Conservation (phyloP, 2,329 filamentous ascomycete genomes). For the Colletotrichum lini region DNA sequence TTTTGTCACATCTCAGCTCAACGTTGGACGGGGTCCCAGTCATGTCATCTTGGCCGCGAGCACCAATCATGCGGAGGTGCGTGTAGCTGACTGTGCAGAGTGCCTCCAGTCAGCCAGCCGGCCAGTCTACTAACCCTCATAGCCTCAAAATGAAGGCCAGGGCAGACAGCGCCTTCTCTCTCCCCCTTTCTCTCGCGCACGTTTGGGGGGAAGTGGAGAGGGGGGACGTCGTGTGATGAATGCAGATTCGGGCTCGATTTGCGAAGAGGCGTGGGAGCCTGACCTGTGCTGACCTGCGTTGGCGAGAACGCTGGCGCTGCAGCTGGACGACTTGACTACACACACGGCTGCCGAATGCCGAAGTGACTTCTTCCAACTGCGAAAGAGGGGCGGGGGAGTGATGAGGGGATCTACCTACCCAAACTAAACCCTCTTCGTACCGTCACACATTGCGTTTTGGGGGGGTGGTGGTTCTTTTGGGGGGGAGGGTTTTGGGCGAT, state of each 20-base stretch:
- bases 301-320: neutral
- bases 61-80: conserved; percentile 10
- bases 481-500: neutral
- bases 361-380: conserved; percentile 11
- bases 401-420: neutral
- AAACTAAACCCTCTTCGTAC: too few species aligned
- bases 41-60: neutral
- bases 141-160: neutral
- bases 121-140: neutral
- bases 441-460: too few species aligned
- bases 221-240: conserved; percentile 7
- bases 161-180: neutral
- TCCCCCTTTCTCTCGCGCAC: neutral
- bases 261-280: conserved; percentile 11
- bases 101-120: neutral
- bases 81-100: too few species aligned
- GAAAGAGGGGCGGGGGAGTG: neutral
- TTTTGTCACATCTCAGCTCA: conserved; percentile 21
- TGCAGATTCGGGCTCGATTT: conserved; percentile 20
- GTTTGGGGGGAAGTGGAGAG: neutral
- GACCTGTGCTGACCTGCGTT: conserved; percentile 4
- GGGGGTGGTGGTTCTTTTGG: neutral
- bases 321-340: neutral
- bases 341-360: conserved; percentile 13
- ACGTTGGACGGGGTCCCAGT: neutral